Conservation (phyloP, 768 basidiomycete species). For the Hebeloma cylindrosporum region DNA sequence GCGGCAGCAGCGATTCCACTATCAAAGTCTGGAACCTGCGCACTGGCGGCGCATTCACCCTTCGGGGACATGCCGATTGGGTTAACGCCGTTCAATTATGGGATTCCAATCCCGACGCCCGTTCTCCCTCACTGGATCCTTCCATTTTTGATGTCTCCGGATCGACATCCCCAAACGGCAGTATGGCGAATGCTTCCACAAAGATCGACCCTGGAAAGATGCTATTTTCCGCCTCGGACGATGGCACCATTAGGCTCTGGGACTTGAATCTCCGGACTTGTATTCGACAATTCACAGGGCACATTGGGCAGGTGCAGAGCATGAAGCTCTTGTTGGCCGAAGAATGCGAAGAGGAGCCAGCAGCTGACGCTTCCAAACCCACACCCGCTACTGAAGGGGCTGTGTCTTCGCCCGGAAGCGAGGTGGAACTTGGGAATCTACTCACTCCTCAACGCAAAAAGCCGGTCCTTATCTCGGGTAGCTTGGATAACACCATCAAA, state of each 20-base stretch:
- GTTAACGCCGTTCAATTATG: slow-evolving; percentile 94
- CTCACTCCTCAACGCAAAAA: slow-evolving; percentile 41
- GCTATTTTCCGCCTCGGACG: slow-evolving; percentile 96
- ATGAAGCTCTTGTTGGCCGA: slow-evolving; percentile 76
- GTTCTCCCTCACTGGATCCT: slow-evolving; percentile 29
- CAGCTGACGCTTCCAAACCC: slow-evolving; percentile 12
- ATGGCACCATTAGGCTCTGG: slow-evolving; percentile 92
- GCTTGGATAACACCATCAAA: slow-evolving; percentile 93
- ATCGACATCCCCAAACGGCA: slow-evolving; percentile 24
- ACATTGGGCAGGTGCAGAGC: slow-evolving; percentile 94
- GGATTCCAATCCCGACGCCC: slow-evolving; percentile 56
- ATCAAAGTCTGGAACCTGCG: slow-evolving; percentile 95
- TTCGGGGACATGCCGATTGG: slow-evolving; percentile 94
- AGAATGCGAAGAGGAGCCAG: slow-evolving; percentile 42
- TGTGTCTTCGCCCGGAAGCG: neutral
- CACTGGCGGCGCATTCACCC: slow-evolving; percentile 87
- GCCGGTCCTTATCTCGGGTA: slow-evolving; percentile 83
- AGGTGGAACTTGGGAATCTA: slow-evolving; percentile 9
- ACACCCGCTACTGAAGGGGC: slow-evolving; percentile 2
- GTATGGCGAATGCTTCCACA: slow-evolving; percentile 28
- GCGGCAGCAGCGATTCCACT: slow-evolving; percentile 91
- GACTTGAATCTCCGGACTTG: slow-evolving; percentile 81
- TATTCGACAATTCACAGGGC: slow-evolving; percentile 81
- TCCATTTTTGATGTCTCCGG: slow-evolving; percentile 38
- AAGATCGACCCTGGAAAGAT: slow-evolving; percentile 84